Evolutionary conservation across 345 rosid genomes (phyloP), one percentile per base, ranked within the genome.

Genomic region (Psidium friedrichsthalianum): DNA sequence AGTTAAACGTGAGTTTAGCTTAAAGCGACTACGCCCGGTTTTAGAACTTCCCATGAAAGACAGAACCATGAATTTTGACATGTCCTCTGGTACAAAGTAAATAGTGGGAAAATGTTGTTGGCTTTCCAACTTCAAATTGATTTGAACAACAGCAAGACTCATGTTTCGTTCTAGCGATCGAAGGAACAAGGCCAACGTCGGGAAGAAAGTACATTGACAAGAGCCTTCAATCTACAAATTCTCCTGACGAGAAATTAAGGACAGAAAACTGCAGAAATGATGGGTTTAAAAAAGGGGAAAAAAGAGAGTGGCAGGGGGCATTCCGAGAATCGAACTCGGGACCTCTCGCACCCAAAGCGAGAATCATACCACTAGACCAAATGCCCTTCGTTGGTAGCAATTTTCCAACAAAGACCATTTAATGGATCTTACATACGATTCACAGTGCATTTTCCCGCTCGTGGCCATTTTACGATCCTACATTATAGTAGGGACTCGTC

Each of bases 271-370:
- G 22, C 36, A 82, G 83, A 52, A 2, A 51, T 22, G 11, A 27
- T 3, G 83, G 83, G 47, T 82, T 5, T 15, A 12, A 12, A 81
- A 14, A 80, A 80, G 1, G 2, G 53, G 24, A 12, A 14, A 32
- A 74, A 15, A 14, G 8, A 14, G 24, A 5, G 22, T 9, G 49
- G 11, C 1, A 3, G 22, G 94, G 94, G 97, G 93, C 95, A 90
- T 94, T 94, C 94, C 90, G 93, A 94, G 98, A 94, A 94, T 93
- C 90, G 89, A 93, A 95, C 96, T 95, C 92, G 89, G 92, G 96
- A 95, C 96, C 97, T 93, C 96, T 96, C 92, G 94, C 98, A 95
- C 95, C 96, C 97, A 93, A 93, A 95, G 95, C 94, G 89, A 95
- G 95, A 94, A 81, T 81, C 83, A 81, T 81, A 47, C 83, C 83